These are phyloP conservation scores for Hypoxylon sp. DNA, from an alignment of 2,329 filamentous ascomycete species.

Conservation along the genomic window DNA sequence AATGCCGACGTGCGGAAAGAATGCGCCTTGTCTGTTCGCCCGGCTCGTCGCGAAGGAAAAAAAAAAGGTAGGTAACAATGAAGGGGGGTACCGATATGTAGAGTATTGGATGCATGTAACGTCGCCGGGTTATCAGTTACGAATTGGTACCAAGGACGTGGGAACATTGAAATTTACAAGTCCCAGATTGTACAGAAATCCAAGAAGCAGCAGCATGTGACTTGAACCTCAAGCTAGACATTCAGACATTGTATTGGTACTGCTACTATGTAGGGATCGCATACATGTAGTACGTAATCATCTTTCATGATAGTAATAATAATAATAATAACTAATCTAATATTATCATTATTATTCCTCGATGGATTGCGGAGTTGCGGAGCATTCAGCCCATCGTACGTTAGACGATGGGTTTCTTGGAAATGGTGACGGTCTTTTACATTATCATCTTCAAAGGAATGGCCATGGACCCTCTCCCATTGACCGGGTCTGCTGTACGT, in stretches of 20 bases:
- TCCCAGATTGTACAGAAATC: no score
- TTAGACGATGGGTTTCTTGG: background rate
- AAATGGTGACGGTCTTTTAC: background rate
- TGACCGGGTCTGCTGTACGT: conserved; percentile 16
- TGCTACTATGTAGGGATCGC: no score
- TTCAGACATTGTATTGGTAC: no score
- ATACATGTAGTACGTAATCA: conserved; percentile 24
- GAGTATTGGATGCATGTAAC: conserved; percentile 27
- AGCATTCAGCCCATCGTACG: background rate
- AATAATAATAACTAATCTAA: no score
- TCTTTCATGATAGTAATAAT: conserved; percentile 11
- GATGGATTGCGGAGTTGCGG: conserved; percentile 15
- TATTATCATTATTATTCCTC: conserved; percentile 6
- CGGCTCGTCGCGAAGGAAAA: no score
- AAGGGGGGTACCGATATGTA: no score
- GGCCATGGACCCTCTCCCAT: conserved; percentile 2
- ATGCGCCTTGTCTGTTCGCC: conserved; percentile 7
- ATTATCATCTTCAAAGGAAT: conserved; percentile 6
- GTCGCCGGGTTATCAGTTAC: conserved; percentile 23
- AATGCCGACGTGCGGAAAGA: conserved; percentile 33
- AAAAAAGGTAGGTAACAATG: no score
- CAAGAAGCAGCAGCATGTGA: conserved; percentile 13
- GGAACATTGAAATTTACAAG: conserved; percentile 8
- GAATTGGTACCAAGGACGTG: conserved; percentile 25
- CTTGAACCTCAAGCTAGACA: no score